These are phyloP conservation scores for Cynara cardunculus DNA, from an alignment of 129 eudicot genomes.

Conservation along the genomic window DNA sequence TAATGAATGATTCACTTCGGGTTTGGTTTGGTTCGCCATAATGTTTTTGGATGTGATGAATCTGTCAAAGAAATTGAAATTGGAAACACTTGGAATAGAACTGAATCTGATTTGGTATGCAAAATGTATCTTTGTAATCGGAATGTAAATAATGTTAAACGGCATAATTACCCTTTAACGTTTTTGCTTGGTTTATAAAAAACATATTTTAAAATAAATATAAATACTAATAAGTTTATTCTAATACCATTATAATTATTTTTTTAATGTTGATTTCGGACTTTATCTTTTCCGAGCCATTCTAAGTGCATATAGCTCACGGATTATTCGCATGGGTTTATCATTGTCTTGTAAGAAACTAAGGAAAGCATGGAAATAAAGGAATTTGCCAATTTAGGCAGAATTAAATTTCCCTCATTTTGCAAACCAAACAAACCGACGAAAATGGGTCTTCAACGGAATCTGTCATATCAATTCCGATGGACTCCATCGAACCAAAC, in stretches of 20 bases:
- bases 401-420: not conserved
- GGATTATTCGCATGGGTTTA: too few species aligned
- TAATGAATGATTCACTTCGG: not conserved
- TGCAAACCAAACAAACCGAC: not conserved
- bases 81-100: too few species aligned
- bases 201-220: not conserved
- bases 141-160: not conserved
- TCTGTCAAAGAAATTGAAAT: too few species aligned
- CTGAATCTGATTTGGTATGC: not conserved
- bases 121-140: not conserved
- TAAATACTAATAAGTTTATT: not conserved
- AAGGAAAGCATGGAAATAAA: not conserved
- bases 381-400: not conserved
- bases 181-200: not conserved
- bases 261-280: too few species aligned
- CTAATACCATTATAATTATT: not conserved
- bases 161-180: not conserved
- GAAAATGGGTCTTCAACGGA: not conserved
- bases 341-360: not conserved
- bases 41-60: not conserved
- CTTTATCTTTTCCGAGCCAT: too few species aligned
- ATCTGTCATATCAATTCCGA: not conserved
- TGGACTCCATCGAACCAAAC: not conserved
- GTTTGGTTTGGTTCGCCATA: not conserved
- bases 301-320: too few species aligned